These are phyloP conservation scores for Blastobotrys americana DNA, from an alignment of 805 yeast species.

Conservation along the genomic window DNA sequence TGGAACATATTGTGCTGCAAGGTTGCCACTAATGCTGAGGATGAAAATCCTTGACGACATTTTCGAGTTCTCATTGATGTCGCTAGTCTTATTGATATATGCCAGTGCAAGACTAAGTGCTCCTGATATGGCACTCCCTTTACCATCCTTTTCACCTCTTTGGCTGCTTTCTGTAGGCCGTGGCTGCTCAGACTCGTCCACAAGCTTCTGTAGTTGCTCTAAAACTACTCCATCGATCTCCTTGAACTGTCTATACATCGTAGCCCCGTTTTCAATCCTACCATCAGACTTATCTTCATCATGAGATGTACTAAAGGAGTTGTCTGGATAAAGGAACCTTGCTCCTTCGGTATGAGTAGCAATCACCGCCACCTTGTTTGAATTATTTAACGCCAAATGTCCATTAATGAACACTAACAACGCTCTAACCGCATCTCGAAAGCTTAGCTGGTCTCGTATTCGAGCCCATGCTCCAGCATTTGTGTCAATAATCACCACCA, in stretches of 20 bases:
- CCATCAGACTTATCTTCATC: slow-evolving; percentile 5
- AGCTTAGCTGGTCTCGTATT: slow-evolving; percentile 32
- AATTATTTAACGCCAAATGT: slow-evolving; percentile 76
- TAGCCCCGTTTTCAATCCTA: slow-evolving; percentile 34
- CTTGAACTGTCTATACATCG: slow-evolving; percentile 79
- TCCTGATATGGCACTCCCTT: slow-evolving; percentile 47
- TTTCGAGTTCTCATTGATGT: slow-evolving; percentile 37
- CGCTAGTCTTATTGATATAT: slow-evolving; percentile 62
- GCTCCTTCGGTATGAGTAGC: slow-evolving; percentile 70
- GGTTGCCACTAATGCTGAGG: slow-evolving; percentile 63
- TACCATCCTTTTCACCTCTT: slow-evolving; percentile 17
- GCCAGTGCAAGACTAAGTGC: slow-evolving; percentile 79
- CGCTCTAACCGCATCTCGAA: slow-evolving; percentile 56
- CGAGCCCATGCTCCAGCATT: slow-evolving; percentile 64
- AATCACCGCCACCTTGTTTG: slow-evolving; percentile 76
- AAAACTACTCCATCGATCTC: slow-evolving; percentile 69
- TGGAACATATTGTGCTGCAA: slow-evolving; percentile 76
- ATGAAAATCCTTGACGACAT: slow-evolving; percentile 61
- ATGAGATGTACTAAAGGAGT: slow-evolving; percentile 3
- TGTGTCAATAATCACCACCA: slow-evolving; percentile 71
- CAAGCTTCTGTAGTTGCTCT: slow-evolving; percentile 44
- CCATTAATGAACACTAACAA: slow-evolving; percentile 75
- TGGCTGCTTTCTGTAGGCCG: slow-evolving; percentile 29
- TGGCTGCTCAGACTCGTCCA: background rate
- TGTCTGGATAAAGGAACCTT: slow-evolving; percentile 56